Evolutionary conservation across 2,329 filamentous ascomycete genomes (phyloP).

Genomic region (Trichoderma cornu-damae): DNA sequence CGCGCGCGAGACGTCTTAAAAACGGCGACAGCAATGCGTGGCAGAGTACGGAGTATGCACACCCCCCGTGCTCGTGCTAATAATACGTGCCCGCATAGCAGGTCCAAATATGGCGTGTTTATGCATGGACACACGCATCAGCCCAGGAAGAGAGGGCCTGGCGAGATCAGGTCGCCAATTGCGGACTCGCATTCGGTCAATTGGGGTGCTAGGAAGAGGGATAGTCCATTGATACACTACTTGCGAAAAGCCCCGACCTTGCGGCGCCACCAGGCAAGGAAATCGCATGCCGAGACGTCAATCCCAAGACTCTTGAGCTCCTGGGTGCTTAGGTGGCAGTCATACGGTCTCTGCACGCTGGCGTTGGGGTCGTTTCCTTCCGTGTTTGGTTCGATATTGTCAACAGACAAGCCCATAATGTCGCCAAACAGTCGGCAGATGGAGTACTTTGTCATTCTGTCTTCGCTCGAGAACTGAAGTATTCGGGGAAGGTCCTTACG

Average conservation of each 20-base stretch:
- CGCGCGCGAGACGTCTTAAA: neutral
- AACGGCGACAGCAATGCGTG: neutral
- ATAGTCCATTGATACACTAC: constrained; percentile 29
- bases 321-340: constrained; percentile 79
- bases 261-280: constrained; percentile 74
- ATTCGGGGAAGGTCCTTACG: constrained; percentile 57
- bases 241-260: constrained; percentile 56
- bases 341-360: constrained; percentile 73
- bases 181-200: neutral
- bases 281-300: constrained; percentile 67
- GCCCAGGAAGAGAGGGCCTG: neutral
- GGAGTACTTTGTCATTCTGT: constrained; percentile 82
- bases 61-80: neutral
- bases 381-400: constrained; percentile 63
- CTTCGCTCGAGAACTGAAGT: constrained; percentile 82
- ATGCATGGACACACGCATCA: neutral
- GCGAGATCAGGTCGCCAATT: neutral
- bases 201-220: neutral
- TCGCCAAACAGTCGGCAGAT: constrained; percentile 75
- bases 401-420: constrained; percentile 69
- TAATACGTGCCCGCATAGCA: neutral
- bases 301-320: constrained; percentile 68
- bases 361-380: constrained; percentile 68
- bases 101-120: neutral
- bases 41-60: neutral